Conservation (phyloP, 1,139 yeast genomes). For the Pichia sp. region DNA sequence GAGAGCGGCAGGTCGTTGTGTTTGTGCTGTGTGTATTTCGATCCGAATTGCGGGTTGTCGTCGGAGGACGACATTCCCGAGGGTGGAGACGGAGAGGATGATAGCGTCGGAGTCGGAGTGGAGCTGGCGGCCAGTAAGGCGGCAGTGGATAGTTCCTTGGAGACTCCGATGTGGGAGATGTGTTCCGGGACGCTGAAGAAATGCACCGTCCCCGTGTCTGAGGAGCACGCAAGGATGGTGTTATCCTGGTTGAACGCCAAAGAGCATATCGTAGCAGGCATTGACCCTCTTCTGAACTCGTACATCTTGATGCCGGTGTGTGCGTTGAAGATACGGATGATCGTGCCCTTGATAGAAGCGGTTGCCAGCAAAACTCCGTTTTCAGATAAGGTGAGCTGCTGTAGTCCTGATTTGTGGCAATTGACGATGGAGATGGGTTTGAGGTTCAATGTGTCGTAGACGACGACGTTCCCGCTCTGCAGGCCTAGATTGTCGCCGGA, state of each 20-base stretch:
- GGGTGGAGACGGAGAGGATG: background rate
- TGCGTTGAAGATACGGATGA: slow-evolving; percentile 53
- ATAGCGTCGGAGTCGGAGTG: background rate
- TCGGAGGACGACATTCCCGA: background rate
- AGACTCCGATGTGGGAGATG: slow-evolving; percentile 8
- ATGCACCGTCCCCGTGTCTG: slow-evolving; percentile 69
- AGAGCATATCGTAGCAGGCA: slow-evolving; percentile 54
- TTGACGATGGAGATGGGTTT: slow-evolving; percentile 56
- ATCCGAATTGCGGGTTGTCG: no score
- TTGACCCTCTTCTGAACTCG: slow-evolving; percentile 70
- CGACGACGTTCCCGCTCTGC: slow-evolving; percentile 33
- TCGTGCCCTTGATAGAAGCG: slow-evolving; percentile 72
- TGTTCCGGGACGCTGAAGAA: slow-evolving; percentile 45
- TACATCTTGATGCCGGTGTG: slow-evolving; percentile 37
- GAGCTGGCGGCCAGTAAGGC: no score
- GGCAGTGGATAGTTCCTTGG: background rate
- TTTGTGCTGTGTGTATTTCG: background rate
- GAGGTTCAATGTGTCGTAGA: slow-evolving; percentile 60
- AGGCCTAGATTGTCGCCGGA: background rate
- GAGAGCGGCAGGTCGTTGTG: slow-evolving; percentile 21
- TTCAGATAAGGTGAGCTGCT: slow-evolving; percentile 46
- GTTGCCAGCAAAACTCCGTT: slow-evolving; percentile 60
- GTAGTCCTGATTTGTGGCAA: slow-evolving; percentile 56
- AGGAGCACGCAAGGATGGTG: slow-evolving; percentile 59
- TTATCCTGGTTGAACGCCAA: slow-evolving; percentile 53